Conservation (phyloP, 192 early-diverging fungal species). For the Entomortierella beljakovae region DNA sequence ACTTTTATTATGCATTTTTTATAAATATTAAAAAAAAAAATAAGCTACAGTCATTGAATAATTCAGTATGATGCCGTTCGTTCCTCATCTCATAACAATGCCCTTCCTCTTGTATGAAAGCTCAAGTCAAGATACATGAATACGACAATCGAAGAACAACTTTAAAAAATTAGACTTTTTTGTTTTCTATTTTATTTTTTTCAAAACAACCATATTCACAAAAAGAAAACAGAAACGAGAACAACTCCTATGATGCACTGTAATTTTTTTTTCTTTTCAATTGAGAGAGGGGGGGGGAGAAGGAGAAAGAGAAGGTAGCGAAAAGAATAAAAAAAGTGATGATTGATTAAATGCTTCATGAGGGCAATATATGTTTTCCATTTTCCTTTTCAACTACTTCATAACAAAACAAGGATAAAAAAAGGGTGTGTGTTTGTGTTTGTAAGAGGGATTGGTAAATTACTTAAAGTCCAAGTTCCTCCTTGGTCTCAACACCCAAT, state of each 20-base stretch:
- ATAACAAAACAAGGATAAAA: too few relatives aligned
- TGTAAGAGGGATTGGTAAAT: background rate
- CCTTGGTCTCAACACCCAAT: conserved; percentile 89
- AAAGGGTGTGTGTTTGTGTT: too few relatives aligned
- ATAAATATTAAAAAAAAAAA: too few relatives aligned
- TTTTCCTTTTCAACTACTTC: conserved; percentile 2
- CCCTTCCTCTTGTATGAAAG: too few relatives aligned
- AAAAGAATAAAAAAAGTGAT: background rate
- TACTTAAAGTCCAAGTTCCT: conserved; percentile 84
- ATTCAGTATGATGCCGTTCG: too few relatives aligned
- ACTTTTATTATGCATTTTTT: too few relatives aligned
- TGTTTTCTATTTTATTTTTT: conserved; percentile 7
- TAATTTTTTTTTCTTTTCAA: too few relatives aligned
- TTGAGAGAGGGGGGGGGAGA: background rate
- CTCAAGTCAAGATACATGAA: too few relatives aligned
- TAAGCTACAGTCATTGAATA: too few relatives aligned
- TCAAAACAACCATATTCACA: conserved; percentile 8
- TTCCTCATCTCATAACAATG: background rate
- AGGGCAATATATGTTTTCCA: conserved; percentile 1
- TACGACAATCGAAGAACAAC: background rate
- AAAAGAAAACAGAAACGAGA: conserved; percentile 12
- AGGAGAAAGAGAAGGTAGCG: background rate
- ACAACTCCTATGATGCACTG: conserved; percentile 9
- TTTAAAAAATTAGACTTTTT: background rate
- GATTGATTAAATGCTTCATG: background rate